Evolutionary conservation across 257 asterid species (phyloP).

Genomic region (Solanum chmielewskii): DNA sequence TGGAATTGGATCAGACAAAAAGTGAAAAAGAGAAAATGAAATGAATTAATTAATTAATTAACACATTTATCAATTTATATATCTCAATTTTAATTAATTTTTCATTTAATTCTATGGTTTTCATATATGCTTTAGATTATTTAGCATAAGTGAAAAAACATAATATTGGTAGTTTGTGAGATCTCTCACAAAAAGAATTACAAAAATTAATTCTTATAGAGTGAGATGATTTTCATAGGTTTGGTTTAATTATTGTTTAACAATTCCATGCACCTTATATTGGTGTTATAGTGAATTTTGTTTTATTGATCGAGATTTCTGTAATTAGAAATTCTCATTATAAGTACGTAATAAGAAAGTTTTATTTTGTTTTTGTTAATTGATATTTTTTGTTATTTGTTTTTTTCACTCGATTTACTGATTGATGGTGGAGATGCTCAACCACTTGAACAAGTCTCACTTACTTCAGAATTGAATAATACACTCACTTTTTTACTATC

Average conservation of each 20-base stretch:
- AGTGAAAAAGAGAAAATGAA: conserved; percentile 11
- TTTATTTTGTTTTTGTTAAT: not conserved
- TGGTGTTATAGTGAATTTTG: not conserved
- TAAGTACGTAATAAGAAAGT: not conserved
- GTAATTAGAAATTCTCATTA: not conserved
- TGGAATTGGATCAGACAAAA: conserved; percentile 47
- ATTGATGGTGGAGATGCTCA: not conserved
- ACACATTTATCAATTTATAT: not conserved
- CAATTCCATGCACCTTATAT: not conserved
- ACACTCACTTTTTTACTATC: accelerated
- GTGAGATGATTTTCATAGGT: not conserved
- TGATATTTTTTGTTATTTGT: not conserved
- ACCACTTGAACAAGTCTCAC: not conserved
- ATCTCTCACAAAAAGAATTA: not conserved
- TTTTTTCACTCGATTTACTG: accelerated
- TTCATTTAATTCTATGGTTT: not conserved
- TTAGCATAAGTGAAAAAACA: not conserved
- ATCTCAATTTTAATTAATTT: not conserved
- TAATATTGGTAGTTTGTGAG: not conserved
- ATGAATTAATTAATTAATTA: not conserved
- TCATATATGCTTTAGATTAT: not conserved
- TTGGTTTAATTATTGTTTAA: not conserved
- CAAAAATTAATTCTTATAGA: not conserved
- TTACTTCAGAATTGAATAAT: not conserved
- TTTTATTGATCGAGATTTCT: not conserved